phyloP scores from a whole-genome alignment of 2,329 filamentous ascomycete genomes.

The Penicillium sp. region DNA sequence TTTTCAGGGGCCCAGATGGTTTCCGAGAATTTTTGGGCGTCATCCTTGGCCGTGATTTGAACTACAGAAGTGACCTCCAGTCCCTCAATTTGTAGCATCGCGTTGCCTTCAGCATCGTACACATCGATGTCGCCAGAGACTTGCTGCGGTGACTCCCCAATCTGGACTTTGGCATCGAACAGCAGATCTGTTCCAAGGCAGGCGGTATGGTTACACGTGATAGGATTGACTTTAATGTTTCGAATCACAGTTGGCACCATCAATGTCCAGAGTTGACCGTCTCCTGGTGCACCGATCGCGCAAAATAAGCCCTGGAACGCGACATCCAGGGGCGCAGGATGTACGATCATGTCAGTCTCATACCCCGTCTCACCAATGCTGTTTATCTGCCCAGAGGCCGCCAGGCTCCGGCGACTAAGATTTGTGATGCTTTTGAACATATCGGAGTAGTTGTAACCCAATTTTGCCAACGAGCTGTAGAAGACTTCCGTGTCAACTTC shows the following conservation, averaged over 20 bases:
- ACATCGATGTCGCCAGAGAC: conserved; percentile 6
- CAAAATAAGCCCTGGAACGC: conserved; percentile 11
- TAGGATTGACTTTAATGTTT: neutral
- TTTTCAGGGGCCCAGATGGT: conserved; percentile 3
- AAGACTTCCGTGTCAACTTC: conserved; percentile 22
- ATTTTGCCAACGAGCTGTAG: conserved; percentile 21
- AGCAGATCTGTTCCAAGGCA: conserved; percentile 30
- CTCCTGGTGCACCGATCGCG: conserved; percentile 18
- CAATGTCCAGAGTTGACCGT: conserved; percentile 14
- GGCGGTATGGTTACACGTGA: neutral
- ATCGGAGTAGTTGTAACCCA: conserved; percentile 27
- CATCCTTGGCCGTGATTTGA: too few relatives aligned
- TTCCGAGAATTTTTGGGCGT: conserved; percentile 3
- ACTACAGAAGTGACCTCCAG: too few relatives aligned
- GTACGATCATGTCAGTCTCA: neutral
- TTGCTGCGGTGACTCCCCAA: neutral
- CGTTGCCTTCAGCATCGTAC: too few relatives aligned
- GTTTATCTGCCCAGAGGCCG: too few relatives aligned
- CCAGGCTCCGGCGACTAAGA: too few relatives aligned
- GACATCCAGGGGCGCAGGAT: conserved; percentile 8
- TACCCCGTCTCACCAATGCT: conserved; percentile 4
- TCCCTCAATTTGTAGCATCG: too few relatives aligned
- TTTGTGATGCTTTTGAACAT: conserved; percentile 22
- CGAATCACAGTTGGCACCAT: neutral
- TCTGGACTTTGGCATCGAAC: neutral